Evolutionary conservation across 495 filamentous ascomycete species (phyloP), one percentile per base, ranked within the genome.

Genomic region (Lindgomyces ingoldianus): DNA sequence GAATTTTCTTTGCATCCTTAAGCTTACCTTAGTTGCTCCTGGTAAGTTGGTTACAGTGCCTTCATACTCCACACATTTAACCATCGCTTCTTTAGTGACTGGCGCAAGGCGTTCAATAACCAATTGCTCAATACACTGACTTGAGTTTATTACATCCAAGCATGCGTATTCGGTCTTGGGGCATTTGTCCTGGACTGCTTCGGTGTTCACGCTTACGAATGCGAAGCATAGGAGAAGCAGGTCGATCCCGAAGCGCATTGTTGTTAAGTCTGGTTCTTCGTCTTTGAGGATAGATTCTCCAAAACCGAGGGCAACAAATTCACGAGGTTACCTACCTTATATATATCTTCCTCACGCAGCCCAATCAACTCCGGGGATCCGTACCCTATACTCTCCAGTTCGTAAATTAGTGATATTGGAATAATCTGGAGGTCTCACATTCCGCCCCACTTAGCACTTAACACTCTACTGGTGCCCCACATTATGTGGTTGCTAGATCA

Each of bases 121-220:
- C 25, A 75, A 3, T 44, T 74, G 71, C 59, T 69, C 73, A 30
- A 76, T 58, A 47, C 74, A 76, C 51, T 74, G 73, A 53, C 69
- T 72, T 2, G 64, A 67, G 68, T 74, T 74, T 16, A 76, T 76
- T 1, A 76, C 59, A 62, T 76, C 73, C 16, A 71, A 52, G 48
- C 74, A 76, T 0, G 74, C 74, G 49, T 70, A 62, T 25, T 76
- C 71, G 52, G 66, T 54, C 41, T 72, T 74, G 14, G 74, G 71
- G 66, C 74, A 76, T 19, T 41, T 52, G 52, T 74, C 73, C 47
- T 61, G 2, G n/a, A 55, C 11, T 50, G 26, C 51, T 27, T 69
- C 51, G 18, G 70, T 57, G 46, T 19, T 49, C 12, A 51, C 53
- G 27, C 53, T 46, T 2, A 47, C 27, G 19, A 73, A 25, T 16